Evolutionary conservation across 1,139 yeast species (phyloP).

Genomic region (Sugiyamaella novakii): DNA sequence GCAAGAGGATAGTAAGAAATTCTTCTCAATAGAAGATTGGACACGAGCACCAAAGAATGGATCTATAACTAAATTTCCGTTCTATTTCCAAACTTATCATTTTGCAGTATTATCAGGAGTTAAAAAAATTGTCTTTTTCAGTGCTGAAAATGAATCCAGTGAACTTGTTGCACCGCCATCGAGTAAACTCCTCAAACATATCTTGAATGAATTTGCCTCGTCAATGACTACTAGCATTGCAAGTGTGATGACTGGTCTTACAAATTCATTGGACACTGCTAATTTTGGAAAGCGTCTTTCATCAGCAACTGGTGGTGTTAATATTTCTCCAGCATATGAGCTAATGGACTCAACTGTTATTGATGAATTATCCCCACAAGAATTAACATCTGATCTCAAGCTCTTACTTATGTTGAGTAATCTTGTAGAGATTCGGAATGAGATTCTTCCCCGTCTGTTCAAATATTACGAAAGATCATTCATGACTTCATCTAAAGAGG

Average conservation of each 20-base stretch:
- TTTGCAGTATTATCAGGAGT: conserved; percentile 39
- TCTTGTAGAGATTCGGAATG: conserved; percentile 50
- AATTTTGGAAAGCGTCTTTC: conserved; percentile 11
- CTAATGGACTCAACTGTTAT: conserved; percentile 20
- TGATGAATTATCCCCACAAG: conserved; percentile 36
- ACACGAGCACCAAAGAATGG: conserved; percentile 26
- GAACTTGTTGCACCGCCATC: conserved; percentile 51
- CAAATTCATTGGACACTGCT: conserved; percentile 1
- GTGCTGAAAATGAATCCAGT: conserved; percentile 28
- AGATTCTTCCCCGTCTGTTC: conserved; percentile 52
- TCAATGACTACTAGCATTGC: conserved; percentile 20
- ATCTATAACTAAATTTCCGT: conserved; percentile 36
- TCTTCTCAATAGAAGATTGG: conserved; percentile 52
- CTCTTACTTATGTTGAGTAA: conserved; percentile 53
- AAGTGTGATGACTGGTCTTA: conserved; percentile 12
- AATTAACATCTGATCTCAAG: conserved; percentile 44
- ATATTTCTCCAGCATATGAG: conserved; percentile 5
- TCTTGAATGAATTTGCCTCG: conserved; percentile 35
- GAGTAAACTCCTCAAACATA: conserved; percentile 48
- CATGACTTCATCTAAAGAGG: conserved; percentile 46
- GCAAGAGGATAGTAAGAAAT: conserved; percentile 51
- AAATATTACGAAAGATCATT: conserved; percentile 53
- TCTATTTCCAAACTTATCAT: conserved; percentile 38
- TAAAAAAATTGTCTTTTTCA: conserved; percentile 33
- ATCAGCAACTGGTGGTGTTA: neutral